A percentile compares a stretch with the other conserved stretches of the same genome.
phyloP scores from a whole-genome alignment of 352 stramenopile genomes.

The Phytophthora syringae region DNA sequence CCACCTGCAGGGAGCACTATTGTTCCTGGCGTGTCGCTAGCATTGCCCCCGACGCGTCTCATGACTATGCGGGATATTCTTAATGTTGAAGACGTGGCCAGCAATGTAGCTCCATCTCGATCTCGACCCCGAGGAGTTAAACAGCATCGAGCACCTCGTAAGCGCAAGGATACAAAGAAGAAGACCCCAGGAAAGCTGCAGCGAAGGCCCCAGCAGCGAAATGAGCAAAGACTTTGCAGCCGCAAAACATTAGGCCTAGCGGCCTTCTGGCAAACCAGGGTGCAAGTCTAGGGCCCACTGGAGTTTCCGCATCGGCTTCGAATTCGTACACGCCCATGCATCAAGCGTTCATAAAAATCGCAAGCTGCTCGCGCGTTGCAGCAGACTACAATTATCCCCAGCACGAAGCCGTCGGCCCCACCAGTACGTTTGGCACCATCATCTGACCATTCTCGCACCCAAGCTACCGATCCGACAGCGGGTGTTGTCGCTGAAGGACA shows the following conservation, averaged over 20 bases:
- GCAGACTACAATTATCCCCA: constrained; percentile 11
- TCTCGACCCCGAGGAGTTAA: constrained; percentile 20
- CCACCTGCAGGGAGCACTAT: constrained; percentile 27
- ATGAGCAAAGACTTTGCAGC: constrained; percentile 5
- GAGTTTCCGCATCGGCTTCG: background rate
- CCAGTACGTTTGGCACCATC: background rate
- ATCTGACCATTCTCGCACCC: background rate
- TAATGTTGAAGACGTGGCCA: constrained; percentile 29
- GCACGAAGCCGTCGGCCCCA: background rate
- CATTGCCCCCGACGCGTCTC: constrained; percentile 8
- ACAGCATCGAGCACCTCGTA: constrained; percentile 17
- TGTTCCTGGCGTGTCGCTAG: constrained; percentile 39
- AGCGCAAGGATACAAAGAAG: constrained; percentile 22
- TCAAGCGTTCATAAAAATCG: constrained; percentile 28
- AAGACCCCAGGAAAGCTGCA: constrained; percentile 24
- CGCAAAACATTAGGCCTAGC: constrained; percentile 1
- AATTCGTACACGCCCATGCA: constrained; percentile 24
- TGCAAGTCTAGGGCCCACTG: constrained; percentile 6
- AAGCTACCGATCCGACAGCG: background rate
- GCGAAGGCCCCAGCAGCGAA: constrained; percentile 19
- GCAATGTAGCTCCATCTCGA: constrained; percentile 8
- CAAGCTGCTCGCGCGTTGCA: constrained; percentile 24
- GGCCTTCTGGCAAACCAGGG: constrained; percentile 3
- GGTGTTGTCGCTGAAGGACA: background rate
- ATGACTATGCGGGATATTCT: constrained; percentile 43